A percentile compares a stretch with the other conserved stretches of the same genome.
Evolutionary conservation across 345 rosid species (phyloP).

Genomic region (Acer negundo): DNA sequence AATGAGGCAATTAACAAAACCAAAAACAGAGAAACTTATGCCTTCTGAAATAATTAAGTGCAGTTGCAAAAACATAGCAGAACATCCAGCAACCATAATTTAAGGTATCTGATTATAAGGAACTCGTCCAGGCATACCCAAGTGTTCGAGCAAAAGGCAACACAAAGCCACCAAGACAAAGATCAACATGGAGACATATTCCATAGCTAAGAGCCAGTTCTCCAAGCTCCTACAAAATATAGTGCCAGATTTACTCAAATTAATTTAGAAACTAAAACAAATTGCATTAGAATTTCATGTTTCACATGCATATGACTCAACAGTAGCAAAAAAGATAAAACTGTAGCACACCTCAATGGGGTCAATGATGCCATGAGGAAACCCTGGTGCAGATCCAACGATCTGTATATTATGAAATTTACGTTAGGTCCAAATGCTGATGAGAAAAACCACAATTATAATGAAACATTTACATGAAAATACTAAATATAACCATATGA

Average conservation of each 20-base stretch:
- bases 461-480: conserved; percentile 11
- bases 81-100: background rate
- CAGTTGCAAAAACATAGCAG: background rate
- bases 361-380: conserved; percentile 95
- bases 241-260: conserved; percentile 12
- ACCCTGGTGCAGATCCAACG: conserved; percentile 99
- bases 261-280: background rate
- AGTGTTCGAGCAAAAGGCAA: conserved; percentile 92
- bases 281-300: conserved; percentile 1
- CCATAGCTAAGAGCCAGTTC: conserved; percentile 71
- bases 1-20: background rate
- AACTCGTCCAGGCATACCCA: conserved; percentile 52
- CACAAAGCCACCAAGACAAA: conserved; percentile 98
- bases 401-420: conserved; percentile 52
- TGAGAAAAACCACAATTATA: conserved; percentile 10
- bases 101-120: background rate
- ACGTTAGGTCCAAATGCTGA: conserved; percentile 19
- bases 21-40: background rate
- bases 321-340: background rate
- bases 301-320: conserved; percentile 11
- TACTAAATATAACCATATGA: background rate
- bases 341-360: conserved; percentile 76
- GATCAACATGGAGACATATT: conserved; percentile 94
- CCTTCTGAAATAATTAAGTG: background rate
- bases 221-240: conserved; percentile 78